Evolutionary conservation across 2,329 filamentous ascomycete genomes (phyloP), one percentile per base, ranked within the genome.

Genomic region (Aspergillus quadrilineatus): DNA sequence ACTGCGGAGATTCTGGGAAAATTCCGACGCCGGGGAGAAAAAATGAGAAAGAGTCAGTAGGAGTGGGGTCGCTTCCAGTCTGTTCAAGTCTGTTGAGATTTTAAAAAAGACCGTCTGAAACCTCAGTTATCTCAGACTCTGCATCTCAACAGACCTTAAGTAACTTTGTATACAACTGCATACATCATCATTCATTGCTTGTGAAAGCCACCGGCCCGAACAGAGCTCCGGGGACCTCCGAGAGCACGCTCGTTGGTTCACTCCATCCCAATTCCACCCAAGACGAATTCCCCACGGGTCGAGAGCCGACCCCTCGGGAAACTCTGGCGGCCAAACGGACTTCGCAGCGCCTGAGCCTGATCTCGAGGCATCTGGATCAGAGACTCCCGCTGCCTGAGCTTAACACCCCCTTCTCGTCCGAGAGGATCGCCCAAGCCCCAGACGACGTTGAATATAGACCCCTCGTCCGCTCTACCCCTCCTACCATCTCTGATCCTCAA

Each of bases 361-460:
- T 87, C 70, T 81, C 82, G 63, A 80, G 82, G 72, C 85, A 87
- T 68, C 77, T 87, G 62, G 79, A 82, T 67, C 74, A 80, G 64
- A 79, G 78, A 63, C 69, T 76, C 37, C 77, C 82, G 57, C 75
- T 81, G 67, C 78, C 84, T 60, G 80, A 83, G 59, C 73, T 86
- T 55, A 86, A 86, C 73, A 86, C 85, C 26, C 84, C 84, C 54
- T 87, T 83, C 72, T 84, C 82, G 64, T 82, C 81, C 68, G 82
- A 86, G 71, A 79, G 83, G 65, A 73, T 75, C 62, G 78, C 77
- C 42, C 73, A 77, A 48, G 74, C 77, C 41, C 67, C 74, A 58
- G 82, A 84, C 80, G 82, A 84, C 61, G 56, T 82, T 51, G 80
- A 81, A 64, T 80, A 80, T 74, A 75, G 74, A 63, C 75, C 75